Evolutionary conservation across 352 stramenopile species (phyloP), one percentile per base, ranked within the genome.

Genomic region (Elongisporangium anandrum): DNA sequence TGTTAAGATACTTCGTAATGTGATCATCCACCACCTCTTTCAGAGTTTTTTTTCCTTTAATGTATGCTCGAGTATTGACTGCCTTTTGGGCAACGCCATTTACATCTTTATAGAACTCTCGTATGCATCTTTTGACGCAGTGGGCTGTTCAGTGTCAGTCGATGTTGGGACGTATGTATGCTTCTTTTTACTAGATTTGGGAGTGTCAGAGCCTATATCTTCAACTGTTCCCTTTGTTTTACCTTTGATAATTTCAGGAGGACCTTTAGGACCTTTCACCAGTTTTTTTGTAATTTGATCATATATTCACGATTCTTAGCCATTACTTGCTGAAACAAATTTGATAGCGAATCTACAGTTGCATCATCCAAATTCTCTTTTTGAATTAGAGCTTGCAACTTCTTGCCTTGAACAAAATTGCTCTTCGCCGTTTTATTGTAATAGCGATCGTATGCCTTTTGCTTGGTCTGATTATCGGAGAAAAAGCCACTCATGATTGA

Each of bases 361-460:
- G n/a, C n/a, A 39, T 64, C 57, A 50, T 69, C 50, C 7, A 38
- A 0, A 0, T 41, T 17, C 24, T 70, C 51, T 7, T 66, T 23
- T 49, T 60, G 21, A 49, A 70, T 70, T 0, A 66, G 34, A 22
- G 50, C 57, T n/a, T 57, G 50, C 1, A 70, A 47, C 52, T 66
- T 64, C 0, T 23, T 22, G 19, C 59, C 47, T 57, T 70, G 64
- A 23, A 64, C 52, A 47, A 64, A 70, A 52, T 70, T 55, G 41
- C 64, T 59, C 0, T 48, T 45, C 3, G 59, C 59, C 41, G 58
- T 66, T n/a, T 39, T 20, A 64, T 66, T 62, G 29, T 66, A 70
- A 38, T 60, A 70, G 8, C 56, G 55, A 57, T 70, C 64, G 51
- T 59, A 70, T 13, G 49, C 55, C 20, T 70, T 70, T 63, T 63